Base-by-base conservation (phyloP, 163 green algal genomes). In the Volvox carteri region DNA sequence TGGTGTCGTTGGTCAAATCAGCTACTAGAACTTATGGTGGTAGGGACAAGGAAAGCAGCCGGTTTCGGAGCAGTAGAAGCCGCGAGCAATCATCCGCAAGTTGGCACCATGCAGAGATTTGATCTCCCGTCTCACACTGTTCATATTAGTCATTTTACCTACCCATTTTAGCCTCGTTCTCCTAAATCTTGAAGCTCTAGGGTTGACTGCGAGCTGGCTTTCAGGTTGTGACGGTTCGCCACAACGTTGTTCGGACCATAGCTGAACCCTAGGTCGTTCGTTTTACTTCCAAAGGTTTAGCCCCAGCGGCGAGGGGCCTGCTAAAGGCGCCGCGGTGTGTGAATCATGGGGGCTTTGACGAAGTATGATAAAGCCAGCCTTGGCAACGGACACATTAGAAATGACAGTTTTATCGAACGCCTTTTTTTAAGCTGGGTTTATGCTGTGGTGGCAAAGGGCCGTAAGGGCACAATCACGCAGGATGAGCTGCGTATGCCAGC, bases 351-450 rank as follows among this genome's bases (percentile, higher is more conserved):
- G 11, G 48, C 75, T 39, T 52, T 94, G 19, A 88, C 86, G 5
- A 94, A 94, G 62, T 84, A 91, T 78, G 88, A 94, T n/a, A 72
- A 91, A 21, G 92, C 92, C 37, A 75, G 68, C 12, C 68, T 94
- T 44, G 65, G 50, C 0, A 12, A 78, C 0, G 85, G 74, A 8
- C 93, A 93, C 48, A 91, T 90, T 1, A 58, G 88, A 16, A 92
- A 94, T 72, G 90, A 94, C 70, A 87, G 37, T 65, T 93, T 91
- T 44, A 1, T 94, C 50, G 54, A 86, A 46, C 68, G 87, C 3
- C 33, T 93, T 41, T 88, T 93, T 25, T 37, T 95, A 12, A 89
- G 62, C 16, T 95, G 90, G 90, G 89, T 93, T 8, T 94, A 95
- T 18, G n/a, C 41, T 25, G 83, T 94, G 30, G 83, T 95, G 1